Evolutionary conservation across 768 basidiomycete genomes (phyloP).

Genomic region (Podaxis sp.): DNA sequence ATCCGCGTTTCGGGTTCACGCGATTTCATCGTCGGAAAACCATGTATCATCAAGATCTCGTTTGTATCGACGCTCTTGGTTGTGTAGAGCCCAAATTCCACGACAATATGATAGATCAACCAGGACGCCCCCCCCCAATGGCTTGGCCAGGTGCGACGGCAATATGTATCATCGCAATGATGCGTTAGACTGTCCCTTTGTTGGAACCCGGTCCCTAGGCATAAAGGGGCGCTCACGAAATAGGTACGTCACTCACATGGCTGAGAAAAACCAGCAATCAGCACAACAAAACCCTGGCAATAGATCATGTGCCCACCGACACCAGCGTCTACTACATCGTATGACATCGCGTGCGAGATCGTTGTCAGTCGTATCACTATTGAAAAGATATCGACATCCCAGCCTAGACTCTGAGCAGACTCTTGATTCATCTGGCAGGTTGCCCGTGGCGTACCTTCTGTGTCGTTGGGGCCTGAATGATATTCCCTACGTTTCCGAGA

Average conservation of each 20-base stretch:
- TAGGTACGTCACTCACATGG: conserved; percentile 9
- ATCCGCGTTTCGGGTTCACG: conserved; percentile 6
- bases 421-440: background rate
- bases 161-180: conserved; percentile 2
- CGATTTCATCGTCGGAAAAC: background rate
- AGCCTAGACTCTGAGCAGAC: background rate
- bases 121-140: background rate
- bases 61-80: background rate
- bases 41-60: background rate
- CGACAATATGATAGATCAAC: background rate
- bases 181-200: background rate
- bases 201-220: background rate
- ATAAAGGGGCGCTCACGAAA: background rate
- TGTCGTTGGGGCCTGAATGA: no score
- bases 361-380: background rate
- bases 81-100: background rate
- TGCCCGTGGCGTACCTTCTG: background rate
- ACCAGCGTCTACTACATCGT: background rate
- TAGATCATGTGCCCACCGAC: background rate
- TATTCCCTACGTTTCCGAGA: no score
- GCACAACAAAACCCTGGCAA: background rate
- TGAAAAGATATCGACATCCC: background rate
- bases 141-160: conserved; percentile 9
- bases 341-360: conserved; percentile 5
- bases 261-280: background rate